A percentile compares a stretch with the other conserved stretches of the same genome.
Evolutionary conservation across 352 stramenopile species (phyloP).

Genomic region (Globisporangium uncinulatum): DNA sequence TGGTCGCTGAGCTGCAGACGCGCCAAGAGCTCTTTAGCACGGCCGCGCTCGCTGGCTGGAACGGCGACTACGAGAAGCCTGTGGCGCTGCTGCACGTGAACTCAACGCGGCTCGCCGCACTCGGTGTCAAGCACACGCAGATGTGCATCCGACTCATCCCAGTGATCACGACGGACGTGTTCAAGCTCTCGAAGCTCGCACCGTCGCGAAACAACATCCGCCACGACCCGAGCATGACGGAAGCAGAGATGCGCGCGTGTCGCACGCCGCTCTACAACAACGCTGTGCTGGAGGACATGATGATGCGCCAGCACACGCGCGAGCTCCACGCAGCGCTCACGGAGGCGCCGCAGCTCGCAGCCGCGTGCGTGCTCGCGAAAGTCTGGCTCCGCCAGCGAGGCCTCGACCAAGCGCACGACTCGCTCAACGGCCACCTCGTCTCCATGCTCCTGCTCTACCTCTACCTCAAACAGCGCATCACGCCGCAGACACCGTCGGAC

Average conservation of each 20-base stretch:
- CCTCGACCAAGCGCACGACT: slow-evolving; percentile 70
- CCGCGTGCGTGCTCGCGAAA: slow-evolving; percentile 81
- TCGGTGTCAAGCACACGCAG: slow-evolving; percentile 45
- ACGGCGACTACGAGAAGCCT: slow-evolving; percentile 75
- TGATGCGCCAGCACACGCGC: slow-evolving; percentile 70
- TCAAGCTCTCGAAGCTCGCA: slow-evolving; percentile 77
- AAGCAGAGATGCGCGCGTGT: slow-evolving; percentile 60
- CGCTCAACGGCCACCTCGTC: slow-evolving; percentile 75
- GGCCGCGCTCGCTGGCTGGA: slow-evolving; percentile 65
- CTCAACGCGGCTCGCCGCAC: slow-evolving; percentile 22
- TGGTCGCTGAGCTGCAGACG: slow-evolving; percentile 51
- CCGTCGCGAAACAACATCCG: slow-evolving; percentile 84
- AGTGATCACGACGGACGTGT: slow-evolving; percentile 56
- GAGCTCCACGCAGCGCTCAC: slow-evolving; percentile 67
- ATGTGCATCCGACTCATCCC: slow-evolving; percentile 73
- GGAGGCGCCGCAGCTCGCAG: slow-evolving; percentile 61
- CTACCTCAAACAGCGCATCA: slow-evolving; percentile 66
- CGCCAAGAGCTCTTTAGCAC: slow-evolving; percentile 34
- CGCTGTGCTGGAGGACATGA: slow-evolving; percentile 89
- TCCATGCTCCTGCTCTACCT: slow-evolving; percentile 87
- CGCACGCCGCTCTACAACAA: slow-evolving; percentile 89
- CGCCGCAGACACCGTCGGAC: slow-evolving; percentile 60
- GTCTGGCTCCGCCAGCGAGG: slow-evolving; percentile 85
- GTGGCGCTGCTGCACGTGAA: slow-evolving; percentile 55
- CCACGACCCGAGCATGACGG: slow-evolving; percentile 64